These are phyloP conservation scores for Claviceps monticola DNA, from an alignment of 2,329 filamentous ascomycete species.

Conservation along the genomic window DNA sequence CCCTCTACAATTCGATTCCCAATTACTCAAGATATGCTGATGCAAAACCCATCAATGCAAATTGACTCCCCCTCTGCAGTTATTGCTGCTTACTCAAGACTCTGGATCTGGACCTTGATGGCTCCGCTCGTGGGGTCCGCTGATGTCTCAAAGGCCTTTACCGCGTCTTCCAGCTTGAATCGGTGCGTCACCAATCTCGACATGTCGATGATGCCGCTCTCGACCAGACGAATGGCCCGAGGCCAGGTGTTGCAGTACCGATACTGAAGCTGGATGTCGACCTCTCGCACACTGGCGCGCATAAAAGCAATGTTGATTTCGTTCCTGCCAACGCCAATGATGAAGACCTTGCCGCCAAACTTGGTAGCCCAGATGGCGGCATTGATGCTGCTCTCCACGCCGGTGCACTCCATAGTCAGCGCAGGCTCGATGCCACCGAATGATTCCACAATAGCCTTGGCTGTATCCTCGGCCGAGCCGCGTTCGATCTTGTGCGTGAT, in stretches of 20 bases:
- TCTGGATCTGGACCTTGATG: slow-evolving; percentile 97
- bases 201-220: slow-evolving; percentile 73
- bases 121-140: slow-evolving; percentile 79
- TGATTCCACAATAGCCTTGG: slow-evolving; percentile 48
- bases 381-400: slow-evolving; percentile 78
- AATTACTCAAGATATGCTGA: no score
- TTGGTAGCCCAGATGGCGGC: slow-evolving; percentile 80
- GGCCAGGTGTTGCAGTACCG: slow-evolving; percentile 96
- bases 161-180: slow-evolving; percentile 70
- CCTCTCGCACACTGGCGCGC: slow-evolving; percentile 77
- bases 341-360: slow-evolving; percentile 94
- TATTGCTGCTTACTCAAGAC: slow-evolving; percentile 29
- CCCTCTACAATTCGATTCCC: no score
- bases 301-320: slow-evolving; percentile 96
- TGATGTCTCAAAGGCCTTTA: slow-evolving; percentile 82
- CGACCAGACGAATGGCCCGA: slow-evolving; percentile 73
- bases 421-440: slow-evolving; percentile 72
- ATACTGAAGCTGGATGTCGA: slow-evolving; percentile 95
- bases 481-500: slow-evolving; percentile 67
- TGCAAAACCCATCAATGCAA: no score
- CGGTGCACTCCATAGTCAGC: slow-evolving; percentile 82
- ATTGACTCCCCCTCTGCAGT: no score
- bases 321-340: slow-evolving; percentile 89
- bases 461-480: slow-evolving; percentile 55
- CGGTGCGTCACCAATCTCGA: slow-evolving; percentile 77